These are phyloP conservation scores for Salpingoeca rosetta DNA, from an alignment of 78 protist genomes.

Conservation along the genomic window DNA sequence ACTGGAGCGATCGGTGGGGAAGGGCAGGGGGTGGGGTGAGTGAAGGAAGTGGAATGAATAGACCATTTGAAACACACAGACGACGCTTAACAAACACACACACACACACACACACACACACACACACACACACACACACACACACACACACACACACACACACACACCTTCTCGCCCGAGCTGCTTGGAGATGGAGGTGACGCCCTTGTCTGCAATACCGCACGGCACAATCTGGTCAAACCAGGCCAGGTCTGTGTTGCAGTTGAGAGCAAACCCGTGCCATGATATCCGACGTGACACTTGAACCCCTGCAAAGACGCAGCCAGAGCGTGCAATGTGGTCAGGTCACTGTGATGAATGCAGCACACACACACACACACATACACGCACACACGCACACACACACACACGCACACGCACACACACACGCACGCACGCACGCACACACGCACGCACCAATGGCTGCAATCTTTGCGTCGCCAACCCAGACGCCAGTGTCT, in stretches of 20 bases:
- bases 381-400: too few species aligned
- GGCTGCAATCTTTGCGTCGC: conserved; percentile 20
- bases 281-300: neutral
- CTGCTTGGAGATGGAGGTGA: conserved; percentile 21
- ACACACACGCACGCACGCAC: too few species aligned
- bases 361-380: too few species aligned
- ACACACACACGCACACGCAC: too few species aligned
- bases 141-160: neutral
- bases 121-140: neutral
- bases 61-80: neutral
- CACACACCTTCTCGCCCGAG: neutral
- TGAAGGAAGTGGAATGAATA: neutral
- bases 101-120: neutral
- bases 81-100: neutral
- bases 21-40: neutral
- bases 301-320: neutral
- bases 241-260: conserved; percentile 1
- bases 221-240: conserved; percentile 35
- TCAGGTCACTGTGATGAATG: too few species aligned
- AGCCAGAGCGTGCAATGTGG: too few species aligned
- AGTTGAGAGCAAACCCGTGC: conserved; percentile 44
- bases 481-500: conserved; percentile 41
- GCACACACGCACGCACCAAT: conserved; percentile 1
- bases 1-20: neutral
- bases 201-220: conserved; percentile 22